Evolutionary conservation across 2,329 filamentous ascomycete genomes (phyloP).

Genomic region (Trichoderma endophyticum): DNA sequence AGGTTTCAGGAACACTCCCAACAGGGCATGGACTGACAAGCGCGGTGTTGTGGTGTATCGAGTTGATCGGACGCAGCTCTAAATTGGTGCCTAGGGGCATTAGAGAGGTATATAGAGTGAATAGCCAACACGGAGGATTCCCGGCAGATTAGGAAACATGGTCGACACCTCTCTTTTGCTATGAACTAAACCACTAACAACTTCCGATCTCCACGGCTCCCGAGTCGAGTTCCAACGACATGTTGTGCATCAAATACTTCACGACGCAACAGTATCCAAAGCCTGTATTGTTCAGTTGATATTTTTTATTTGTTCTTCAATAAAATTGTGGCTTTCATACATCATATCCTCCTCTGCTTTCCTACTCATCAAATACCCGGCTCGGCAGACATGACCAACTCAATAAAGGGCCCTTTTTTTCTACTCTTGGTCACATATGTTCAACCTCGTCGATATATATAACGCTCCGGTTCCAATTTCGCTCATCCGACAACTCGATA

Average conservation of each 20-base stretch:
- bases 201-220: neutral
- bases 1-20: neutral
- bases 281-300: neutral
- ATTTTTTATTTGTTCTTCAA: neutral
- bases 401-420: neutral
- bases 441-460: neutral
- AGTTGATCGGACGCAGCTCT: neutral
- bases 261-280: neutral
- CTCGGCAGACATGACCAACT: neutral
- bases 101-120: neutral
- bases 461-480: neutral
- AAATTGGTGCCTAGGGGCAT: neutral
- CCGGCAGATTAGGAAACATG: neutral
- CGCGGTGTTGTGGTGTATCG: neutral
- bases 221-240: too few species aligned
- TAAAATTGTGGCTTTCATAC: neutral
- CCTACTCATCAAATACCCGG: neutral
- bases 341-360: neutral
- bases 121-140: too few species aligned
- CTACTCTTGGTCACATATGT: neutral
- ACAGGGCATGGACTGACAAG: neutral
- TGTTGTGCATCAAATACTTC: neutral
- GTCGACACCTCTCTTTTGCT: neutral
- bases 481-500: neutral
- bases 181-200: neutral